A percentile compares a stretch with the other conserved stretches of the same genome.
phyloP scores from a whole-genome alignment of 2,329 filamentous ascomycete species.

The Paradendryphiella salina region DNA sequence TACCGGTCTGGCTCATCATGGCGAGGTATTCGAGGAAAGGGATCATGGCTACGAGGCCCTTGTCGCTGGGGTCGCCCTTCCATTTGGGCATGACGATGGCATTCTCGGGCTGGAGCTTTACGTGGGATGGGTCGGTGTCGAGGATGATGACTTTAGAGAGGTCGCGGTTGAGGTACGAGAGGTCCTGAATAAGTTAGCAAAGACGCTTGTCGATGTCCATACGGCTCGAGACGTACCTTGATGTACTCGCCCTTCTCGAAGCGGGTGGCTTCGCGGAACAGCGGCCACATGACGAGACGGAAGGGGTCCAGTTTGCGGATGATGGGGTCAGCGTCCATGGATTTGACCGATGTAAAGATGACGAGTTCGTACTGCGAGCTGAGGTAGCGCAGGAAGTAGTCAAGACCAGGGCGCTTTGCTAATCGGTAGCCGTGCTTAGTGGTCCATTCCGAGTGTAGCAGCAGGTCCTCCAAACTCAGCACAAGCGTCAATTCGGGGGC shows the following conservation, averaged over 20 bases:
- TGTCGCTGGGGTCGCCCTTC: slow-evolving; percentile 81
- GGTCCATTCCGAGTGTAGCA: slow-evolving; percentile 93
- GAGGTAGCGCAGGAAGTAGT: slow-evolving; percentile 96
- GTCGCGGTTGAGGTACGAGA: slow-evolving; percentile 96
- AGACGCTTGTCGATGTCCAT: not conserved
- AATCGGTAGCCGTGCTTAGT: slow-evolving; percentile 93
- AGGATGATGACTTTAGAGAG: slow-evolving; percentile 93
- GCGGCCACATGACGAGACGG: slow-evolving; percentile 90
- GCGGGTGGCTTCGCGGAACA: slow-evolving; percentile 95
- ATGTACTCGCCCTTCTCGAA: slow-evolving; percentile 96
- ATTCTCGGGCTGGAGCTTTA: slow-evolving; percentile 92
- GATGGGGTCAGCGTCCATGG: slow-evolving; percentile 80
- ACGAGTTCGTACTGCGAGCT: slow-evolving; percentile 98
- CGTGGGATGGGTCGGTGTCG: slow-evolving; percentile 81
- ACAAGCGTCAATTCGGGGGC: slow-evolving; percentile 90
- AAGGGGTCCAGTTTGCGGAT: slow-evolving; percentile 93
- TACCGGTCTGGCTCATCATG: slow-evolving; percentile 69
- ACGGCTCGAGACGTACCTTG: slow-evolving; percentile 64
- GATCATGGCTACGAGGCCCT: slow-evolving; percentile 83
- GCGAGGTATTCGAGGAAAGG: slow-evolving; percentile 97
- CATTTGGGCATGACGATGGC: slow-evolving; percentile 90
- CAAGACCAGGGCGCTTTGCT: slow-evolving; percentile 90
- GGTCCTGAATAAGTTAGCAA: slow-evolving; percentile 63
- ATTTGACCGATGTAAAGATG: slow-evolving; percentile 88
- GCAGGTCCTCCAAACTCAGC: slow-evolving; percentile 87